Evolutionary conservation across 208 protist species (phyloP), one percentile per base, ranked within the genome.

Genomic region (Leishmania arabica): DNA sequence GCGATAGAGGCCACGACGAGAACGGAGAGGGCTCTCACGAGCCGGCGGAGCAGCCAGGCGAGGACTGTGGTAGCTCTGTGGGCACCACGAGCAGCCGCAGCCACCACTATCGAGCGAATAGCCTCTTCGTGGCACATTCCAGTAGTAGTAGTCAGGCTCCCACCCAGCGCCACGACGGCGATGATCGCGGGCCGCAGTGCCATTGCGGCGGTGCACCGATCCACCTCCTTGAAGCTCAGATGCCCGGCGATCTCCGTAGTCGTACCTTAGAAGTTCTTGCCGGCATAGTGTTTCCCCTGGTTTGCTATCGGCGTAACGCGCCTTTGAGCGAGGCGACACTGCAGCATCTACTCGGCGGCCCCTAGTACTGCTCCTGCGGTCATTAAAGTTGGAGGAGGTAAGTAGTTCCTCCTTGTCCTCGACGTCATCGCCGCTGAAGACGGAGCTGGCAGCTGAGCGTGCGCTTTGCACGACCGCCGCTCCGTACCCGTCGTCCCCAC

Each of bases 81-180:
- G 78, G 71, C 27, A 42, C 81, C 71, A 58, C 31, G 71, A 81
- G 0, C 31, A 60, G 31, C 71, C 51, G 42, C 42, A 17, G 4
- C 47, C 42, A 31, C n/a, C 77, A 51, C 34, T 58, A 15, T 66
- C 53, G 19, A 66, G 24, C 3, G 19, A 49, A 40, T 49, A 2
- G 31, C 17, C 54, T 27, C 24, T 7, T 6, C 72, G 71, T 42
- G 70, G 51, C 15, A 54, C 71, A 3, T 74, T 71, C 3, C 70
- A 81, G 76, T 56, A 73, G 77, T 81, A 73, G 75, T 85, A 79
- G 47, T 77, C 77, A 34, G 58, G 64, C 53, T 78, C 71, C 3
- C 40, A 51, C 27, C 40, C 27, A 7, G 66, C 45, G 24, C 64
- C 69, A 7, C 21, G 8, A 37, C 70, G 31, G 37, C 47, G 70